Evolutionary conservation across 345 rosid genomes (phyloP).

Genomic region (Rhizophora apiculata): DNA sequence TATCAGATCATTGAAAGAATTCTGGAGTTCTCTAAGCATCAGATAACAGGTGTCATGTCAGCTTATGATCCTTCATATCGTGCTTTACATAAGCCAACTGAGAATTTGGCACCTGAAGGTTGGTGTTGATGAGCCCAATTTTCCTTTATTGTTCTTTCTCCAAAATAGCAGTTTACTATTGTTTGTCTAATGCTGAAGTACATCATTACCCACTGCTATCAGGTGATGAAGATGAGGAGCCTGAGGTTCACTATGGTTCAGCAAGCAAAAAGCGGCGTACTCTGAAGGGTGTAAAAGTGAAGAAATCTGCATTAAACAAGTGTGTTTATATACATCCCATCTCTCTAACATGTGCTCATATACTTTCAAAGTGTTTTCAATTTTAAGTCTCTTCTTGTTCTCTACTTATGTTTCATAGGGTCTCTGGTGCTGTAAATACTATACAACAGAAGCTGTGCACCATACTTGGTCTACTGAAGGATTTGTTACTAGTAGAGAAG

Average conservation of each 20-base stretch:
- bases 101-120: slow-evolving; percentile 77
- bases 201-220: slow-evolving; percentile 11
- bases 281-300: slow-evolving; percentile 63
- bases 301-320: slow-evolving; percentile 74
- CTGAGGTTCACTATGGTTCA: slow-evolving; percentile 65
- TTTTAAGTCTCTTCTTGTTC: slow-evolving; percentile 22
- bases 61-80: slow-evolving; percentile 93
- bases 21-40: slow-evolving; percentile 92
- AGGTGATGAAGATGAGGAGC: slow-evolving; percentile 90
- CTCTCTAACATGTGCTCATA: slow-evolving; percentile 14
- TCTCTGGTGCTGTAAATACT: slow-evolving; percentile 71
- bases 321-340: slow-evolving; percentile 39
- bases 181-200: neutral
- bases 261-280: slow-evolving; percentile 74
- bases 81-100: slow-evolving; percentile 73
- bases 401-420: slow-evolving; percentile 51
- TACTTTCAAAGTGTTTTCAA: slow-evolving; percentile 5
- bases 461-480: slow-evolving; percentile 84
- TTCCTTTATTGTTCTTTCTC: slow-evolving; percentile 12
- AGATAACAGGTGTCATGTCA: slow-evolving; percentile 77
- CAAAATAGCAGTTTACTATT: slow-evolving; percentile 2
- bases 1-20: slow-evolving; percentile 89
- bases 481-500: slow-evolving; percentile 79
- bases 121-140: slow-evolving; percentile 22
- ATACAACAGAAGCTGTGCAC: slow-evolving; percentile 91